phyloP scores from a whole-genome alignment of 1,139 yeast species.

The Scheffersomyces lignicola region DNA sequence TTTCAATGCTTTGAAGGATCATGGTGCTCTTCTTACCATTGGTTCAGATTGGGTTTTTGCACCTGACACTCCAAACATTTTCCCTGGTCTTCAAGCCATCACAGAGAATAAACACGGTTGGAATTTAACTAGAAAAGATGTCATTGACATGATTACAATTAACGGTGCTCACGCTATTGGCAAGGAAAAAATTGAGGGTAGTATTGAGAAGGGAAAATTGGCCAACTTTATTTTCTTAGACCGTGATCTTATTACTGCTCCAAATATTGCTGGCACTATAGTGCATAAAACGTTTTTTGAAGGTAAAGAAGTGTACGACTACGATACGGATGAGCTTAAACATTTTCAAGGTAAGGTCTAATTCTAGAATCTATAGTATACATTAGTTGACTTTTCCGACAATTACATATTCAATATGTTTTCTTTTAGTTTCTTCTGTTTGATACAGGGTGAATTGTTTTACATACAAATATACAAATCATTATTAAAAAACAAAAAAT shows the following conservation, averaged over 20 bases:
- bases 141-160: constrained; percentile 18
- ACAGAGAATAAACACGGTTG: constrained; percentile 23
- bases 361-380: constrained; percentile 3
- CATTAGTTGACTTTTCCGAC: background rate
- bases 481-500: too few species aligned
- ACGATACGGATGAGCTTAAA: constrained; percentile 20
- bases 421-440: constrained; percentile 3
- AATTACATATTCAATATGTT: constrained; percentile 2
- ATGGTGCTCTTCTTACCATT: constrained; percentile 21
- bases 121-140: constrained; percentile 20
- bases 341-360: constrained; percentile 17
- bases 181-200: constrained; percentile 18
- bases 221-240: constrained; percentile 21
- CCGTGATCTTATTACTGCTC: constrained; percentile 17
- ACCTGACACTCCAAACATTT: constrained; percentile 22
- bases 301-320: constrained; percentile 21
- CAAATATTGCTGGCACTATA: constrained; percentile 16
- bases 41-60: constrained; percentile 25
- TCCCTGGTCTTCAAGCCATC: constrained; percentile 22
- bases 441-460: constrained; percentile 2
- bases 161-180: constrained; percentile 20
- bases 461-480: constrained; percentile 1
- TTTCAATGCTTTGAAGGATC: constrained; percentile 17
- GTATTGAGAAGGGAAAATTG: constrained; percentile 18
- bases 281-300: constrained; percentile 21